Conservation (phyloP, 495 filamentous ascomycete species). For the Annulohypoxylon moriforme region DNA sequence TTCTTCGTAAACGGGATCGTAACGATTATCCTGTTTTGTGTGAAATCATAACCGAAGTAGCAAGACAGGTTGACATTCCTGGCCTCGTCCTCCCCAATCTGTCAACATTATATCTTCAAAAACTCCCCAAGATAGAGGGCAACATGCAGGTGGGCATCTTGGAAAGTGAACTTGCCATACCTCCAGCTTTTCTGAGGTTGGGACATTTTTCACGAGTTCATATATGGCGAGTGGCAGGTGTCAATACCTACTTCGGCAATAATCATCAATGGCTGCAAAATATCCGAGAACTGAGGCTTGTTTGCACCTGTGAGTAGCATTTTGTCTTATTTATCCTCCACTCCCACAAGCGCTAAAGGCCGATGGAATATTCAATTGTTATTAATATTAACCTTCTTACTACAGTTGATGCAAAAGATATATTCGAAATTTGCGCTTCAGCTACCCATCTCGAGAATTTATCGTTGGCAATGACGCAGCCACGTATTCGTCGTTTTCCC, state of each 20-base stretch:
- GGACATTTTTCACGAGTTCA: slow-evolving; percentile 19
- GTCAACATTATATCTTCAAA: slow-evolving; percentile 15
- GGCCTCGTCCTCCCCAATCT: background rate
- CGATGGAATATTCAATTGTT: too few species aligned
- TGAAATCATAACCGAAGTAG: background rate
- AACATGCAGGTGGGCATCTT: too few species aligned
- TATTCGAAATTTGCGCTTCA: background rate
- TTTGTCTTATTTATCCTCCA: background rate
- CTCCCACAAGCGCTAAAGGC: too few species aligned
- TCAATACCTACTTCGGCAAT: background rate
- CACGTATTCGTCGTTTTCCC: background rate
- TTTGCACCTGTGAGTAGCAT: slow-evolving; percentile 20
- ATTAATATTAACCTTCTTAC: background rate
- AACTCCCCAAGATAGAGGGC: background rate
- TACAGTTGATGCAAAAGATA: slow-evolving; percentile 11
- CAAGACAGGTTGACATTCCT: background rate
- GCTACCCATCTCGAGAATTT: slow-evolving; percentile 16
- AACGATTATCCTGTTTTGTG: background rate
- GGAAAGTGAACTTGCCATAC: background rate
- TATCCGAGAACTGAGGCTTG: slow-evolving; percentile 24
- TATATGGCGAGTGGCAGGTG: background rate
- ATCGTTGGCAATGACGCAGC: slow-evolving; percentile 11
- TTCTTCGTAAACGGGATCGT: slow-evolving; percentile 1
- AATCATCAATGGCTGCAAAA: background rate
- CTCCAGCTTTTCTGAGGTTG: background rate